Conservation (phyloP, 768 basidiomycete genomes). For the Suillus fuscotomentosus region DNA sequence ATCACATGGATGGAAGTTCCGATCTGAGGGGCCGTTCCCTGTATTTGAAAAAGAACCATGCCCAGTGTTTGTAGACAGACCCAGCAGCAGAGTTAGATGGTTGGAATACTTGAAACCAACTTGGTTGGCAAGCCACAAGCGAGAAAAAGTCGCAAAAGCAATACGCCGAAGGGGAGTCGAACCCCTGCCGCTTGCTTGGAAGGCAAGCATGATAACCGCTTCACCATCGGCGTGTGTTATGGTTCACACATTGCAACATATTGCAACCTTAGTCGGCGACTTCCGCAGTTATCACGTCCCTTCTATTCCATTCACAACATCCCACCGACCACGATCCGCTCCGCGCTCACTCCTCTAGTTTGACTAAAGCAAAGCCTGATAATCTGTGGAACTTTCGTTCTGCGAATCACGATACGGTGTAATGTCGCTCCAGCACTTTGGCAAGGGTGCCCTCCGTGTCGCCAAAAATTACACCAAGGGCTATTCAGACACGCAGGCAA, state of each 20-base stretch:
- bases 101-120: too few relatives aligned
- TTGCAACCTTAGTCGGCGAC: background rate
- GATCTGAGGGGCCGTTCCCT: conserved; percentile 8
- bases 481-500: conserved; percentile 93
- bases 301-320: conserved; percentile 8
- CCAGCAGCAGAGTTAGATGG: background rate
- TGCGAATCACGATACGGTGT: background rate
- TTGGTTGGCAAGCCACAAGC: too few relatives aligned
- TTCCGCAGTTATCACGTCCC: background rate
- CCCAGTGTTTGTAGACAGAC: conserved; percentile 11
- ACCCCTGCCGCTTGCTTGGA: conserved; percentile 79
- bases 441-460: conserved; percentile 81
- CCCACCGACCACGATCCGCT: background rate
- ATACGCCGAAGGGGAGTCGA: conserved; percentile 67
- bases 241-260: background rate
- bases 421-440: conserved; percentile 73
- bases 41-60: conserved; percentile 13
- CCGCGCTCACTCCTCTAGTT: background rate
- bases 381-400: conserved; percentile 2
- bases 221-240: conserved; percentile 62
- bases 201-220: conserved; percentile 94
- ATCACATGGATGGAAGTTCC: conserved; percentile 8
- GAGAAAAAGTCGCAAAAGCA: background rate
- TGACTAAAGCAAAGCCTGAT: background rate
- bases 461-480: conserved; percentile 96